These are phyloP conservation scores for Colletotrichum sp. DNA, from an alignment of 2,329 filamentous ascomycete genomes.

Conservation along the genomic window DNA sequence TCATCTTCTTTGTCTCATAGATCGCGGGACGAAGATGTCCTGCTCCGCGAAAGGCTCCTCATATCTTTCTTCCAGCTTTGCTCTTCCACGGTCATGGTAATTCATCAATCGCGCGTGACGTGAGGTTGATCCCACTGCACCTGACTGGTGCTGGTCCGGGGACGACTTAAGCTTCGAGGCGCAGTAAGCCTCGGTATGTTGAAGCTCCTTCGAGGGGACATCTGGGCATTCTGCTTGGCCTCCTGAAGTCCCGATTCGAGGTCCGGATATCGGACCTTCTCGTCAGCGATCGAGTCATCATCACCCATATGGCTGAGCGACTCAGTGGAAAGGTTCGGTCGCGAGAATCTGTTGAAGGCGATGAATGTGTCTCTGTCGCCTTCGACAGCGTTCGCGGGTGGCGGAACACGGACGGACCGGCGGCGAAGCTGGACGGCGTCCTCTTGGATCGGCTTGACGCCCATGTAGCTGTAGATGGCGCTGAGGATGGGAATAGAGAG, in stretches of 20 bases:
- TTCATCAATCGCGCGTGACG: background rate
- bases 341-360: slow-evolving; percentile 54
- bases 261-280: background rate
- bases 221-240: background rate
- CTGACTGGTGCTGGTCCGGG: background rate
- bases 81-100: background rate
- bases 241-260: background rate
- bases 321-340: slow-evolving; percentile 28
- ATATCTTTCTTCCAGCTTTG: background rate
- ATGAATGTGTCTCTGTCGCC: slow-evolving; percentile 43
- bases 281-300: background rate
- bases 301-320: background rate
- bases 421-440: slow-evolving; percentile 44
- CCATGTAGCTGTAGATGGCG: slow-evolving; percentile 40
- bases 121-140: slow-evolving; percentile 1
- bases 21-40: background rate
- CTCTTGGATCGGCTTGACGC: slow-evolving; percentile 46
- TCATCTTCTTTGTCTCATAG: background rate
- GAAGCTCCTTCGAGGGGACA: background rate
- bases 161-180: background rate
- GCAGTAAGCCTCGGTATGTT: background rate
- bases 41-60: background rate
- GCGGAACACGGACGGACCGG: slow-evolving; percentile 37
- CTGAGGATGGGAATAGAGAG: slow-evolving; percentile 52
- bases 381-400: slow-evolving; percentile 44